Percentiles rank a stretch among this genome's conserved stretches.
Evolutionary conservation across 2,329 filamentous ascomycete species (phyloP).

Genomic region (Talaromyces funiculosus): DNA sequence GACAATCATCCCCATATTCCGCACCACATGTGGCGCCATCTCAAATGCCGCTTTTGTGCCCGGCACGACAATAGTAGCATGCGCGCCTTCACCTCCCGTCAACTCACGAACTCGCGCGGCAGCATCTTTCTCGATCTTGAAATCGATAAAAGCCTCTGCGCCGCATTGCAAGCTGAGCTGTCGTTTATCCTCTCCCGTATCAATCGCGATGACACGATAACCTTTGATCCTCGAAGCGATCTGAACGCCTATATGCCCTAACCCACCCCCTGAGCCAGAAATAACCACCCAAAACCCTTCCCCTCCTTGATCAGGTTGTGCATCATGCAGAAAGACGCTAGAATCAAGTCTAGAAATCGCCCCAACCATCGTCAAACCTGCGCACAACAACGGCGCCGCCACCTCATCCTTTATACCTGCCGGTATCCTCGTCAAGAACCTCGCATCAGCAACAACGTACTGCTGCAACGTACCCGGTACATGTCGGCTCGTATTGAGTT

Average conservation of each 20-base stretch:
- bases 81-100: background rate
- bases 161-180: background rate
- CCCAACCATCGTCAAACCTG: background rate
- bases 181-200: background rate
- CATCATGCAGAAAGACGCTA: background rate
- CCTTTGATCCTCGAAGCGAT: background rate
- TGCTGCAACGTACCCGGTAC: constrained; percentile 2
- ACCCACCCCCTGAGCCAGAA: constrained; percentile 1
- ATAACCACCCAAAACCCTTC: background rate
- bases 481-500: background rate
- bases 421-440: background rate
- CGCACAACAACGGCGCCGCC: constrained; percentile 6
- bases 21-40: background rate
- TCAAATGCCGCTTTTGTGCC: background rate
- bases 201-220: constrained; percentile 6
- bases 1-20: background rate
- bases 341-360: background rate
- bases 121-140: background rate
- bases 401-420: background rate
- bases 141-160: background rate
- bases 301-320: background rate
- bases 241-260: constrained; percentile 4
- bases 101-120: background rate
- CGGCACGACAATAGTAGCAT: background rate
- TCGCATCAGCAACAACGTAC: background rate